Percentiles rank a stretch among this genome's conserved stretches.
These are phyloP conservation scores for Nicotiana rustica DNA, from an alignment of 305 asterid species.

Conservation along the genomic window DNA sequence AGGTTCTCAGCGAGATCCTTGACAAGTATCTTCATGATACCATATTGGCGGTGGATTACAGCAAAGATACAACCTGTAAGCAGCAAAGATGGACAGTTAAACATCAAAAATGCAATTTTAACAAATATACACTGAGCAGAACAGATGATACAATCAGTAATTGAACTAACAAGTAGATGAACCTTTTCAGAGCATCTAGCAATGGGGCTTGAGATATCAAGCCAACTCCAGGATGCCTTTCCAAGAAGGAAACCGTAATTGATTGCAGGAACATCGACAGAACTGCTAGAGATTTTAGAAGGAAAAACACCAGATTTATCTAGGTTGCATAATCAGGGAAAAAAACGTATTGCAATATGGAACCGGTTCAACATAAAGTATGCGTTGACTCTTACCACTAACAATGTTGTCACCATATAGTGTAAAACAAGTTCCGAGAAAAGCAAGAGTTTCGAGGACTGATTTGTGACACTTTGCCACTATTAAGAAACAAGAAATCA, in stretches of 20 bases:
- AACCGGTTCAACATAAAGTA: not conserved
- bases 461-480: conserved; percentile 75
- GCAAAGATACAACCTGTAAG: conserved; percentile 68
- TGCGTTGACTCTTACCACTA: conserved; percentile 55
- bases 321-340: not conserved
- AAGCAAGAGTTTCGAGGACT: conserved; percentile 66
- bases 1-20: conserved; percentile 55
- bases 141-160: not conserved
- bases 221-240: conserved; percentile 72
- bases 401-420: conserved; percentile 72
- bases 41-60: conserved; percentile 60
- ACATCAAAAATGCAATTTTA: not conserved
- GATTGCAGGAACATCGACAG: conserved; percentile 69
- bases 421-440: conserved; percentile 77
- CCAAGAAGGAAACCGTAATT: conserved; percentile 65
- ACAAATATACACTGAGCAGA: not conserved
- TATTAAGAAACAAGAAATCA: conserved; percentile 39
- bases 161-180: not conserved
- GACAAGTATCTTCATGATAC: conserved; percentile 74
- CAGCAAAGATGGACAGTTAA: not conserved
- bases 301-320: conserved; percentile 32
- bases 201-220: conserved; percentile 66
- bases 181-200: conserved; percentile 73
- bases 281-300: conserved; percentile 78
- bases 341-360: not conserved